A percentile compares a stretch with the other conserved stretches of the same genome.
Conservation (phyloP, 176 grass and related monocot species). For the Hordeum vulgare region MorexV3_pseudomolecules_assembly NC_058522.1:4732297-4732796, state of each 20-base stretch:
- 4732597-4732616: neutral
- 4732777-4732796: too few relatives aligned
- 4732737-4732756: too few relatives aligned
- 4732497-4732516: neutral
- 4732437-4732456: neutral
- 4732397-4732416: neutral
- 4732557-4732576: neutral
- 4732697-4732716: neutral
- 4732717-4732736: too few relatives aligned
- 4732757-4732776: too few relatives aligned
- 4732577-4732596: neutral
- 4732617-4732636: neutral
- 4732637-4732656: neutral
- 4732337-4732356: too few relatives aligned
- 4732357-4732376: too few relatives aligned
- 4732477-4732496: neutral
- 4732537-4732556: neutral
- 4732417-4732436: neutral
- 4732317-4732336: too few relatives aligned
- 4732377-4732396: neutral
- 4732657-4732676: neutral
- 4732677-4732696: neutral
- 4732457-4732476: neutral
- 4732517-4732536: neutral
- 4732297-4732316: too few relatives aligned